These are phyloP conservation scores for Amylostereum chailletii DNA, from an alignment of 1,284 basidiomycete species.

Conservation along the genomic window DNA sequence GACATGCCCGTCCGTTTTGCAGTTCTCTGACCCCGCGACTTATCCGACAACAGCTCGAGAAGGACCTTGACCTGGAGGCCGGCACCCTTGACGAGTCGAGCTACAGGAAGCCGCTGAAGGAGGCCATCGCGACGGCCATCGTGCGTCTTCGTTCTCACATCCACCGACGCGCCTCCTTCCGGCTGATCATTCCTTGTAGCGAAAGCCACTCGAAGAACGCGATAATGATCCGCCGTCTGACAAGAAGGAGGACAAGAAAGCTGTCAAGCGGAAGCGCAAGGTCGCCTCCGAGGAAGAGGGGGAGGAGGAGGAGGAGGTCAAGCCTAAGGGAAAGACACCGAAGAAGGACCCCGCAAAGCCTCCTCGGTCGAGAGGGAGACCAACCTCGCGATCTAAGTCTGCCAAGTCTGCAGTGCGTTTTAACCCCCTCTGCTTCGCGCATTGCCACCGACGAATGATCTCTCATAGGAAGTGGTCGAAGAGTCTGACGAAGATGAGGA, in stretches of 20 bases:
- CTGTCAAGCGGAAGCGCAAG: background rate
- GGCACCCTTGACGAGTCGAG: too few relatives aligned
- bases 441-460: background rate
- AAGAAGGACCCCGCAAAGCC: background rate
- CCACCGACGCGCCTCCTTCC: background rate
- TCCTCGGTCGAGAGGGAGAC: background rate
- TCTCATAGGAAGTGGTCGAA: slow-evolving; percentile 6
- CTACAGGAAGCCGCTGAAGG: slow-evolving; percentile 1
- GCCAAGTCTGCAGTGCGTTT: background rate
- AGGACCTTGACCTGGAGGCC: too few relatives aligned
- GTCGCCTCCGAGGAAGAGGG: slow-evolving; percentile 6
- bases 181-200: background rate
- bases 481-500: slow-evolving; percentile 10
- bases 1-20: too few relatives aligned
- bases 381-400: background rate
- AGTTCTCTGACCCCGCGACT: too few relatives aligned
- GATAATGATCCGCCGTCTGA: background rate
- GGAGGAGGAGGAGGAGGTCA: background rate
- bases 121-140: slow-evolving; percentile 10
- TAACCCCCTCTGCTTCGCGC: background rate
- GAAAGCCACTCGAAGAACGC: background rate
- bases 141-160: background rate
- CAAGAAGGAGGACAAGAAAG: background rate
- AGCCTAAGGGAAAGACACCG: background rate
- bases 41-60: too few relatives aligned